Base-by-base conservation (phyloP, 441 rosid species). In the Erodium chrysanthum region DNA sequence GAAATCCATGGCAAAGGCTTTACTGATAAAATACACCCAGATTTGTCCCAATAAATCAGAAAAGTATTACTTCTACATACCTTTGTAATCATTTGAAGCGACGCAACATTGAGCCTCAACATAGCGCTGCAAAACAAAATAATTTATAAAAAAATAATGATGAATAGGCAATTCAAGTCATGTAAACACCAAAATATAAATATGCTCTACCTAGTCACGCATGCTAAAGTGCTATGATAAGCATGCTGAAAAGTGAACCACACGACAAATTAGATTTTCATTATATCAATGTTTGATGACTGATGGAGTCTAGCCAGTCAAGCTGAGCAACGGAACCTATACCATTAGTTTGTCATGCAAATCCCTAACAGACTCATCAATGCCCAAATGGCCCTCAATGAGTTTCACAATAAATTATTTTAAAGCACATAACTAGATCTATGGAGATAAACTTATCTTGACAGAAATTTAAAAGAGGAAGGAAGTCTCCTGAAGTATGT, bases 91-190 rank as follows among this genome's bases (percentile, higher is more conserved):
- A 85, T 94, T 92, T 71, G 96, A 81, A 74, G 96, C 88, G 71
- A 91, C 77, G 75, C 90, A 88, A 79, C 97, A 88, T 70, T 86
- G 96, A 10, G 96, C 98, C 82, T 94, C 98, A 46, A 91, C 96
- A 78, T 94, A 94, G 18, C 96, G 87, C 98, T 91, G 93, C 73
- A 74, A 75, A 78, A 46, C 71, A 76, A 75, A 68, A 75, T 68
- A 74, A 40, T 7, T 54, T 17, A 66, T 50, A 56, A 68, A 72
- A 68, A 72, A 69, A 63, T 18, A 60, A 27, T 9, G 37, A 37
- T 21, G 63, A 62, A 11, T 64, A 20, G 59, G 67, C 11, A 66
- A 27, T 54, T 58, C 15, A 56, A 68, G 61, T 61, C 56, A 25
- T 60, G n/a, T 25, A 11, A 23, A 23, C 17, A 25, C 2, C 33